Evolutionary conservation across 192 early-diverging fungal genomes (phyloP).

Genomic region (Ambispora gerdemannii): DNA sequence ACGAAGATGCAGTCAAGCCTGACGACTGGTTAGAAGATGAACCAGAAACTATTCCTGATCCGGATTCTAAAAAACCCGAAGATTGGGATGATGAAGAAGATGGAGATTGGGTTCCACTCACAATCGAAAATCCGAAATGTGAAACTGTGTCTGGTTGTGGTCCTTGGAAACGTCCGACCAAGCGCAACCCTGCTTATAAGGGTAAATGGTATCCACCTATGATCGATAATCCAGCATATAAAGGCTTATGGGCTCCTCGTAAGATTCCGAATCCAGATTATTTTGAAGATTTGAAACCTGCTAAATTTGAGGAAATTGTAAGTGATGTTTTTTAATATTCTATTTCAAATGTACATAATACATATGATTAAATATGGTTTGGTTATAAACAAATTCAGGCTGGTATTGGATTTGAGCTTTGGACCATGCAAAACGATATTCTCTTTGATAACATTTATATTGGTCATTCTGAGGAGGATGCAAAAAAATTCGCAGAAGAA

Average conservation of each 20-base stretch:
- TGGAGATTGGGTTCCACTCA: slow-evolving; percentile 83
- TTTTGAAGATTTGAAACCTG: slow-evolving; percentile 75
- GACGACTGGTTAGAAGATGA: slow-evolving; percentile 88
- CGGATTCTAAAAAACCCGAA: slow-evolving; percentile 76
- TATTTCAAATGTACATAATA: not conserved
- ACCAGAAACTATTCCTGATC: slow-evolving; percentile 68
- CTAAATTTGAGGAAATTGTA: slow-evolving; percentile 76
- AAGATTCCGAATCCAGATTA: slow-evolving; percentile 83
- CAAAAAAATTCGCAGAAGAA: slow-evolving; percentile 68
- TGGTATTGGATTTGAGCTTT: slow-evolving; percentile 88
- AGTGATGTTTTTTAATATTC: slow-evolving; percentile 27
- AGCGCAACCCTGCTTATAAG: slow-evolving; percentile 83
- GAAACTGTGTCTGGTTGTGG: slow-evolving; percentile 70
- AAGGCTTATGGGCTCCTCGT: slow-evolving; percentile 82
- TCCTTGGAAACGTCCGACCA: slow-evolving; percentile 75
- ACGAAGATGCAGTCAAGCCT: slow-evolving; percentile 77
- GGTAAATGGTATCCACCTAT: slow-evolving; percentile 83
- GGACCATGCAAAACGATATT: slow-evolving; percentile 88
- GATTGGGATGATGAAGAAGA: slow-evolving; percentile 94
- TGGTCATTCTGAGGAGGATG: slow-evolving; percentile 67
- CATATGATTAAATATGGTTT: not conserved
- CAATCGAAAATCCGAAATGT: slow-evolving; percentile 80
- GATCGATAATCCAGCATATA: slow-evolving; percentile 91
- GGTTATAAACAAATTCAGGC: slow-evolving; percentile 21
- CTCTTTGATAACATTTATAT: slow-evolving; percentile 92